Base-by-base conservation (phyloP, 1,284 basidiomycete species). In the Tausonia pullulans region DNA sequence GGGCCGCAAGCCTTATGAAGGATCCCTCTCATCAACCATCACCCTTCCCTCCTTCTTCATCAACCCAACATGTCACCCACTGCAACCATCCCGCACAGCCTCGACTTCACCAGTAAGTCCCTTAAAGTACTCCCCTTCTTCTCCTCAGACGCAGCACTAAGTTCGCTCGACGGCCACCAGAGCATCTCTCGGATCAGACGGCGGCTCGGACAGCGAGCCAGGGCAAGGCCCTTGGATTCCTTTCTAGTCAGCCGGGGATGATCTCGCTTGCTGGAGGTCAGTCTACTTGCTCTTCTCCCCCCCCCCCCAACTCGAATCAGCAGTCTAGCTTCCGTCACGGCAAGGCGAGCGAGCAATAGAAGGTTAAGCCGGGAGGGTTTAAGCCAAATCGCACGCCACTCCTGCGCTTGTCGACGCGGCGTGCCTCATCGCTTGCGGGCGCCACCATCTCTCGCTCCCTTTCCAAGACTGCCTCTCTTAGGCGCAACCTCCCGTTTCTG, bases 191-290 rank as follows among this genome's bases (percentile, higher is more conserved):
- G 11, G 49, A 27, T 14, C 44, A 51, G 49, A 60, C 59, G 49
- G 49, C 59, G 13, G 39, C 59, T 3, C 59, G 59, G 2, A 41
- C 44, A 2, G 59, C 59, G 40, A 43, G 40, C 49, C 39, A 51
- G n/a, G 44, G 49, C 44, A 60, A 60, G 49, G 46, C 46, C 50
- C 59, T 60, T 13, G 44, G 44, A 2, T 40, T 51, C 48, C 59
- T 60, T 39, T 50, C 59, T 6, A 51, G 41, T n/a, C 59, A 62
- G 49, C 27, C 48, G 7, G 60, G 44, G 44, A 49, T 54, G 14
- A 45, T 62, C 41, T 62, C 60, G 11, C 54, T 62, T 5, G 60
- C 60, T 3, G 60, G 60, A 52, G 59, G 59, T n/a, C n/a, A 44
- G 50, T 50, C n/a, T 6, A 39, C 45, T 48, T 27, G 44, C 41